Conservation (phyloP, 2,329 filamentous ascomycete species). For the Tolypocladium inflatum region DNA sequence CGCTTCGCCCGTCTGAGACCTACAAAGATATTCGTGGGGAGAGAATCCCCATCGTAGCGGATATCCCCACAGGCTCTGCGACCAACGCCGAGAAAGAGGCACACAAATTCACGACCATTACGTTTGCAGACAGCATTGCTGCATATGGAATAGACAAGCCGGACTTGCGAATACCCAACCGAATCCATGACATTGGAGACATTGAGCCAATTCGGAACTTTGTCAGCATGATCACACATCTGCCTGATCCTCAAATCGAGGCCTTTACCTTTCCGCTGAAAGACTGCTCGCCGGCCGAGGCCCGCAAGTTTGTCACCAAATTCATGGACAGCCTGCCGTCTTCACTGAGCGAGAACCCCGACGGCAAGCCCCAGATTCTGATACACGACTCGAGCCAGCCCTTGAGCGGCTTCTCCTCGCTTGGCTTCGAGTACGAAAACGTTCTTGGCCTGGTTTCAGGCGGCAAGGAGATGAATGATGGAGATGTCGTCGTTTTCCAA, state of each 20-base stretch:
- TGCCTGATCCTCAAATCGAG: conserved; percentile 63
- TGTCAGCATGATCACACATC: conserved; percentile 62
- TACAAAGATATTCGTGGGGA: conserved; percentile 53
- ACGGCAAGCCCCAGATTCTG: conserved; percentile 74
- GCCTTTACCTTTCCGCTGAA: conserved; percentile 58
- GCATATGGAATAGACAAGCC: conserved; percentile 87
- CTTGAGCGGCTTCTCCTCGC: conserved; percentile 63
- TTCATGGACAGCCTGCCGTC: conserved; percentile 60
- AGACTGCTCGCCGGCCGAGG: conserved; percentile 39
- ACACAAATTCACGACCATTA: conserved; percentile 23
- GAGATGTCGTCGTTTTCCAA: conserved; percentile 75
- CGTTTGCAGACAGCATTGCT: conserved; percentile 51
- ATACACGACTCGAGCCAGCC: conserved; percentile 66
- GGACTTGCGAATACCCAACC: conserved; percentile 65
- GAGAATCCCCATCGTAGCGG: conserved; percentile 20
- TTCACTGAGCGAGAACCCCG: conserved; percentile 56
- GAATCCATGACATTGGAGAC: conserved; percentile 55
- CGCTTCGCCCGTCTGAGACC: conserved; percentile 25
- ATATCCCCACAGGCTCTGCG: conserved; percentile 10
- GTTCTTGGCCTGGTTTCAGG: conserved; percentile 25
- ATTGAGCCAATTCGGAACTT: conserved; percentile 50
- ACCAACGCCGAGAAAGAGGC: conserved; percentile 11
- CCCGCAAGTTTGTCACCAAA: conserved; percentile 50
- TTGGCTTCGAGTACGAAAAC: conserved; percentile 59
- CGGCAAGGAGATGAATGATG: conserved; percentile 39